Evolutionary conservation across 1,284 basidiomycete species (phyloP).

Genomic region (Cutaneotrichosporon arboriforme): DNA sequence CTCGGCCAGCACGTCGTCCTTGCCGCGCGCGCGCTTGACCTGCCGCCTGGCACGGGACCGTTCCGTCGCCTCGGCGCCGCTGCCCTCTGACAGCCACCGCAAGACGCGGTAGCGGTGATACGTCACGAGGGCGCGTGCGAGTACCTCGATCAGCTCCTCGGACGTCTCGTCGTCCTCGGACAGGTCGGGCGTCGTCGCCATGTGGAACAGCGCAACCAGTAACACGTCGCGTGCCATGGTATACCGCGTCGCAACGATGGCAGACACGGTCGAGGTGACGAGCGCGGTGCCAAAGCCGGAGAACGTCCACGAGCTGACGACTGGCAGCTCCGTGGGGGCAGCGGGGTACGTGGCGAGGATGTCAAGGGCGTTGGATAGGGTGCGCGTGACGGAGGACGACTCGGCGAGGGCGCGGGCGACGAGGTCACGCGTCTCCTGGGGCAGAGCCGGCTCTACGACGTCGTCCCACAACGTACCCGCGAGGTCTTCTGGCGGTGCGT

Average conservation of each 20-base stretch:
- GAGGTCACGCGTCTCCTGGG: constrained; percentile 21
- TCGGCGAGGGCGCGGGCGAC: constrained; percentile 26
- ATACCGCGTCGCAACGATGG: constrained; percentile 36
- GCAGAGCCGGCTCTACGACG: constrained; percentile 27
- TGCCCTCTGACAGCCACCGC: constrained; percentile 40
- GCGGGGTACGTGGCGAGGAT: constrained; percentile 16
- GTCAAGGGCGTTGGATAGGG: constrained; percentile 26
- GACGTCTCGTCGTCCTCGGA: constrained; percentile 24
- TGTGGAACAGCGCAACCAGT: constrained; percentile 40
- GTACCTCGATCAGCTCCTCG: constrained; percentile 32
- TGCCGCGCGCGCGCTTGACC: constrained; percentile 20
- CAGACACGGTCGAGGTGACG: constrained; percentile 30
- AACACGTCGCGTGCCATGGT: constrained; percentile 39
- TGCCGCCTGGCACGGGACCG: constrained; percentile 13
- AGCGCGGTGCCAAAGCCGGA: constrained; percentile 42
- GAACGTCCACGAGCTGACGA: constrained; percentile 17
- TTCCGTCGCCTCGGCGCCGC: constrained; percentile 23
- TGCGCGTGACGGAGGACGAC: constrained; percentile 11
- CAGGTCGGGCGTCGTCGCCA: constrained; percentile 25
- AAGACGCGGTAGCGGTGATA: constrained; percentile 42
- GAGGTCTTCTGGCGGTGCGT: constrained; percentile 24
- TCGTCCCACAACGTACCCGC: constrained; percentile 24
- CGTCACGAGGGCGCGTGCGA: constrained; percentile 32
- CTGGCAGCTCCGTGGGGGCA: background rate
- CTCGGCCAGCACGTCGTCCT: constrained; percentile 38